phyloP scores from a whole-genome alignment of 129 eudicot genomes.

The Saposhnikovia divaricata region DNA sequence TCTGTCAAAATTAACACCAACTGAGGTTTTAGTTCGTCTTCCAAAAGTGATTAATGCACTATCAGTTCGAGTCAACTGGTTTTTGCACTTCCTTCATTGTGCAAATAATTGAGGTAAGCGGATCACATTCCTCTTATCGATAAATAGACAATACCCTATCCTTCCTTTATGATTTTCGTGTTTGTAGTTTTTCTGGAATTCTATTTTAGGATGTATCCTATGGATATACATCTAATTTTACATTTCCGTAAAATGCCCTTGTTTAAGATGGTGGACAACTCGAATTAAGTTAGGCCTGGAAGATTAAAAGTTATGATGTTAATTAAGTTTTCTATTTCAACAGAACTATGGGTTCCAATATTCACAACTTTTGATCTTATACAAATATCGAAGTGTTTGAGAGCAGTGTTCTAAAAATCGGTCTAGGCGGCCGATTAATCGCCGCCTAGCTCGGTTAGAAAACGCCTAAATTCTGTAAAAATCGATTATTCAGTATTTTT shows the following conservation, averaged over 20 bases:
- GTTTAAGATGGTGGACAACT: background rate
- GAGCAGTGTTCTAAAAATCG: too few species aligned
- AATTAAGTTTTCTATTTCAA: too few species aligned
- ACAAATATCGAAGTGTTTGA: background rate
- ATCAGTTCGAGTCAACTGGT: background rate
- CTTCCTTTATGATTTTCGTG: background rate
- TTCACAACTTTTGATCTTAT: background rate
- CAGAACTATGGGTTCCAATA: background rate
- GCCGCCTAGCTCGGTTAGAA: too few species aligned
- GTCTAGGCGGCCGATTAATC: too few species aligned
- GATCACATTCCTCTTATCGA: background rate
- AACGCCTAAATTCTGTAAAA: too few species aligned
- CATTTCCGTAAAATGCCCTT: background rate
- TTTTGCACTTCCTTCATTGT: background rate
- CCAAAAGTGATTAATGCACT: background rate
- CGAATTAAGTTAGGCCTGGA: background rate
- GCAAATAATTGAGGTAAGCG: background rate
- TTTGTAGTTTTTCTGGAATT: background rate
- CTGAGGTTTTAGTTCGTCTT: background rate
- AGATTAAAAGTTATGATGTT: too few species aligned
- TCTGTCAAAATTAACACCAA: background rate
- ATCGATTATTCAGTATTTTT: too few species aligned
- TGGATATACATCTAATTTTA: background rate
- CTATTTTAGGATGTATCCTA: background rate
- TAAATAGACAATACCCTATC: background rate